Evolutionary conservation across 2,329 filamentous ascomycete species (phyloP).

Genomic region (Penicillium sp.): DNA sequence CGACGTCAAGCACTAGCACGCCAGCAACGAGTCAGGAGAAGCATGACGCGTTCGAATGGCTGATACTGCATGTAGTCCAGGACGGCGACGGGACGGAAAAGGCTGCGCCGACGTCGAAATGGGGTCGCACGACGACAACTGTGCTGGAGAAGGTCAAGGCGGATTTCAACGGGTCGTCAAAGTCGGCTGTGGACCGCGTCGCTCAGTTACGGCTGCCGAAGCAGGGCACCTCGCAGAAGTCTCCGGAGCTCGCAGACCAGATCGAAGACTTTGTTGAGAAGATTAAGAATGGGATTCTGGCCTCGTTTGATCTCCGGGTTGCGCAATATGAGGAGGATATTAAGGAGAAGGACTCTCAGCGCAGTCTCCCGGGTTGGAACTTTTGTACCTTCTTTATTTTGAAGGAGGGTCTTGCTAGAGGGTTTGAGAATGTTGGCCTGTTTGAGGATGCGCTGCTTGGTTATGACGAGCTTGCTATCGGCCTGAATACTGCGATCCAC

Average conservation of each 20-base stretch:
- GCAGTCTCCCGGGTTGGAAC: conserved; percentile 92
- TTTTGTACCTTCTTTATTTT: conserved; percentile 99
- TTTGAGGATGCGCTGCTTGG: conserved; percentile 94
- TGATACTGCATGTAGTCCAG: conserved; percentile 91
- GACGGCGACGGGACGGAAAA: conserved; percentile 74
- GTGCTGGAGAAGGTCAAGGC: conserved; percentile 86
- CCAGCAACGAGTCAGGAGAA: conserved; percentile 75
- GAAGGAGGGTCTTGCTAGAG: conserved; percentile 90
- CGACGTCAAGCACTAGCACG: conserved; percentile 44
- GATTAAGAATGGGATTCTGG: conserved; percentile 83
- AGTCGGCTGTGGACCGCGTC: conserved; percentile 75
- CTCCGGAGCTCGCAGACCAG: conserved; percentile 78
- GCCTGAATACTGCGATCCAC: conserved; percentile 79
- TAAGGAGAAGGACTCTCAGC: conserved; percentile 86
- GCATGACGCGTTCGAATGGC: conserved; percentile 95
- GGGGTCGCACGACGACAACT: conserved; percentile 78
- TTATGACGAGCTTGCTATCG: conserved; percentile 91
- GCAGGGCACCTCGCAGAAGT: conserved; percentile 60
- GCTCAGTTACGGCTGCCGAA: conserved; percentile 79
- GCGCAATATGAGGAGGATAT: conserved; percentile 97
- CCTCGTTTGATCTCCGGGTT: conserved; percentile 88
- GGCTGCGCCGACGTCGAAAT: conserved; percentile 68
- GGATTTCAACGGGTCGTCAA: conserved; percentile 84
- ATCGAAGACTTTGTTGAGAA: conserved; percentile 86
- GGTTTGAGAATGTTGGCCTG: conserved; percentile 93